phyloP scores from a whole-genome alignment of 352 stramenopile species.

The Paralagenidium karlingii region DNA sequence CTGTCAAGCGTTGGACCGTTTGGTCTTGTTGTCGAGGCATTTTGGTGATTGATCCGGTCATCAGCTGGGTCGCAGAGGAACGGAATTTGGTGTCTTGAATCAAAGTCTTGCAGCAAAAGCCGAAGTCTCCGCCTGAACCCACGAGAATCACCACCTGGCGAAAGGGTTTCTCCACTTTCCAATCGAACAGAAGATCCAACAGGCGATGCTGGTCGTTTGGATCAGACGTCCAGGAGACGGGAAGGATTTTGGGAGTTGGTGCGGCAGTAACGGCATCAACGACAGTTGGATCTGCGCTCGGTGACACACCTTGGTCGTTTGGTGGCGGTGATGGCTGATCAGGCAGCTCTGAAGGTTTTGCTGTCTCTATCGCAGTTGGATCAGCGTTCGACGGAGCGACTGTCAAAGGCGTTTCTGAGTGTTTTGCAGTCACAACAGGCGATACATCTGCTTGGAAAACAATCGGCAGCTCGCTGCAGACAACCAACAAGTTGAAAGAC shows the following conservation, averaged over 20 bases:
- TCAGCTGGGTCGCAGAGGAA: conserved; percentile 23
- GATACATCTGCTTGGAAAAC: conserved; percentile 14
- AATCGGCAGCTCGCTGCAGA: conserved; percentile 39
- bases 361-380: not conserved
- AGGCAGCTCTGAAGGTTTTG: too few relatives aligned
- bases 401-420: too few relatives aligned
- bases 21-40: too few relatives aligned
- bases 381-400: too few relatives aligned
- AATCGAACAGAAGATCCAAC: conserved; percentile 45
- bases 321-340: too few relatives aligned
- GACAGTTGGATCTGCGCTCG: too few relatives aligned
- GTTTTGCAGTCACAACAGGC: conserved; percentile 2
- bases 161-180: conserved; percentile 37
- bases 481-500: conserved; percentile 17
- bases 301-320: too few relatives aligned
- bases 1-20: too few relatives aligned
- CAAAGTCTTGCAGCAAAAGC: conserved; percentile 18
- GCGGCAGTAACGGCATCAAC: too few relatives aligned
- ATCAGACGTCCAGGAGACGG: conserved; percentile 31
- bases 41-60: conserved; percentile 19
- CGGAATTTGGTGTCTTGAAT: conserved; percentile 36
- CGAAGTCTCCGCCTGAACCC: conserved; percentile 18
- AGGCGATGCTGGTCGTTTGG: conserved; percentile 21
- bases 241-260: conserved; percentile 12
- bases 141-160: conserved; percentile 29